Conservation (phyloP, 1,139 yeast species). For the Hansenula sp. region DNA sequence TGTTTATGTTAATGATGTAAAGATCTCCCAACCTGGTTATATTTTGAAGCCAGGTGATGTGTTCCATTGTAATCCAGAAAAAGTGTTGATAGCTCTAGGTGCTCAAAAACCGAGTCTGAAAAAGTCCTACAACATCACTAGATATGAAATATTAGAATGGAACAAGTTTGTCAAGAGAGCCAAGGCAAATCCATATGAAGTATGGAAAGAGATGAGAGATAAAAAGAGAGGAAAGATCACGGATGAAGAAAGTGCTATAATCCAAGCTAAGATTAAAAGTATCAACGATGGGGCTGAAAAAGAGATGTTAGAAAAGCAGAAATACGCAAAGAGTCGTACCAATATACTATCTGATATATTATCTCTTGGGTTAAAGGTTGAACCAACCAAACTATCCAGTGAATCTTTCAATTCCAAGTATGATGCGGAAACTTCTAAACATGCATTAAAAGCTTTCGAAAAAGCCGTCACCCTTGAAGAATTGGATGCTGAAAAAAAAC, state of each 20-base stretch:
- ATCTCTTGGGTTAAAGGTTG: conserved; percentile 12
- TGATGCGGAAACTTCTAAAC: conserved; percentile 17
- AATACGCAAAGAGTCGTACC: conserved; percentile 5
- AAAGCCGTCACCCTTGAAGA: conserved; percentile 13
- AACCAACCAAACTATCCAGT: conserved; percentile 10
- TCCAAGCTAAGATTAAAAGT: conserved; percentile 22
- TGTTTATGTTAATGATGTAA: conserved; percentile 81
- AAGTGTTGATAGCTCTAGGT: conserved; percentile 84
- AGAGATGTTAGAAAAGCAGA: conserved; percentile 24
- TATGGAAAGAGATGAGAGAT: conserved; percentile 50
- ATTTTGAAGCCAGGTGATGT: conserved; percentile 82
- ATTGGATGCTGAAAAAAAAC: conserved; percentile 11
- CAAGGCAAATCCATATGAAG: conserved; percentile 41
- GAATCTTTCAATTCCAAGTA: conserved; percentile 8
- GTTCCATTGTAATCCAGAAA: conserved; percentile 80
- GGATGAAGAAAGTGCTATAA: conserved; percentile 20
- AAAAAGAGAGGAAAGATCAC: conserved; percentile 19
- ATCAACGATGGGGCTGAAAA: conserved; percentile 25
- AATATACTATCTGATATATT: background rate
- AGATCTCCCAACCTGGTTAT: conserved; percentile 75
- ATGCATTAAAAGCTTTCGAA: conserved; percentile 18
- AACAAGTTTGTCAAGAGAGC: conserved; percentile 64
- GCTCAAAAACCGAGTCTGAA: conserved; percentile 72
- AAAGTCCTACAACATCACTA: conserved; percentile 65
- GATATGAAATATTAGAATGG: conserved; percentile 70